These are phyloP conservation scores for Globomyces sp. DNA, from an alignment of 371 early-diverging fungal genomes.

Conservation along the genomic window DNA sequence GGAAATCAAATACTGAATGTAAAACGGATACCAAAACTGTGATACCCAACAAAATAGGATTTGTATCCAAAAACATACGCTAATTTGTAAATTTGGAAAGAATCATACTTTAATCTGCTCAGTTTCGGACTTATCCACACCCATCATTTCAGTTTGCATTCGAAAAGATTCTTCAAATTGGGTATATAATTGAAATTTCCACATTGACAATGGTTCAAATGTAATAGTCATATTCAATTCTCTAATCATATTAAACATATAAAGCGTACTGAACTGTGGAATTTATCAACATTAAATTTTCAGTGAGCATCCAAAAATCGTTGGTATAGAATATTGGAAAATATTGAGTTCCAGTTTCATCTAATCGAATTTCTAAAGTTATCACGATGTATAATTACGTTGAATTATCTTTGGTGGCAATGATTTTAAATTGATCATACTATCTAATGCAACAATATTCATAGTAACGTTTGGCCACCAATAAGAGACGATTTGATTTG, in stretches of 20 bases:
- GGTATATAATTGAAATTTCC: conserved; percentile 73
- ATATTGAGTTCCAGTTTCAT: conserved; percentile 49
- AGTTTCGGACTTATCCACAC: conserved; percentile 61
- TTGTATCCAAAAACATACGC: conserved; percentile 88
- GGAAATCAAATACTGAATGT: conserved; percentile 88
- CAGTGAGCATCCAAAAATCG: conserved; percentile 85
- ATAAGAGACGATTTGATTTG: conserved; percentile 63
- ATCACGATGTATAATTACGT: too few relatives aligned
- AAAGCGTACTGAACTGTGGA: conserved; percentile 54
- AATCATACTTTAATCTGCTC: conserved; percentile 59
- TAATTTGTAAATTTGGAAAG: conserved; percentile 33
- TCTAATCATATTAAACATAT: too few relatives aligned
- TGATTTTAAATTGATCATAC: conserved; percentile 41
- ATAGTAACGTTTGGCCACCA: conserved; percentile 86
- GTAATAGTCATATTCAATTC: conserved; percentile 65
- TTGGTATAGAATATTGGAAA: conserved; percentile 76
- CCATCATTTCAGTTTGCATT: conserved; percentile 58
- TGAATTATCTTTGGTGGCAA: conserved; percentile 36
- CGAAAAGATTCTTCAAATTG: conserved; percentile 66
- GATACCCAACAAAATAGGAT: conserved; percentile 73
- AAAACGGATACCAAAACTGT: conserved; percentile 78
- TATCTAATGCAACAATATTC: conserved; percentile 56
- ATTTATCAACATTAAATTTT: conserved; percentile 71
- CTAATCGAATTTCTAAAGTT: conserved; percentile 18
- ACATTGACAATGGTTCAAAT: conserved; percentile 66